Evolutionary conservation across 345 rosid genomes (phyloP).

Genomic region (Punica granatum): DNA sequence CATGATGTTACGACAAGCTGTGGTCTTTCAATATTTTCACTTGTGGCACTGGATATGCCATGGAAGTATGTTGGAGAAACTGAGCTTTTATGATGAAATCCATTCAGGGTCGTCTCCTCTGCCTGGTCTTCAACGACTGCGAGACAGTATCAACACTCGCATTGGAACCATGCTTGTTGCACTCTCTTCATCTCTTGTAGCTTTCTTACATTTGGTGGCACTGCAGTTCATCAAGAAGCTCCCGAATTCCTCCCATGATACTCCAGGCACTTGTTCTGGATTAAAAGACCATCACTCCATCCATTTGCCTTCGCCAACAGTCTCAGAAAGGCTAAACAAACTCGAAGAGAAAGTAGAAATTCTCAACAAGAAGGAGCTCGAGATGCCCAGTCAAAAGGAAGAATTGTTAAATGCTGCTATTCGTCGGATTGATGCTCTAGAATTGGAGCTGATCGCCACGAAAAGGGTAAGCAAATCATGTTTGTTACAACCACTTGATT

Average conservation of each 20-base stretch:
- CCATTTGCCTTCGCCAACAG: constrained; percentile 8
- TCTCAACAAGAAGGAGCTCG: constrained; percentile 25
- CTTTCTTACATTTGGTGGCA: constrained; percentile 25
- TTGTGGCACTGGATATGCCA: not conserved
- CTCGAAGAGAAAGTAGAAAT: constrained; percentile 37
- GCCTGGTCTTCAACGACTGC: constrained; percentile 13
- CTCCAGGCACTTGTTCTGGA: constrained; percentile 9
- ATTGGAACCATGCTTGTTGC: constrained; percentile 30
- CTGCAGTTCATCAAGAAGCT: constrained; percentile 25
- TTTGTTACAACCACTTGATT: not conserved
- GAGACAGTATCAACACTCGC: constrained; percentile 23
- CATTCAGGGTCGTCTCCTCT: constrained; percentile 30
- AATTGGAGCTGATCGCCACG: constrained; percentile 38
- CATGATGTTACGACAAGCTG: not conserved
- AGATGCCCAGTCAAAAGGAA: constrained; percentile 32
- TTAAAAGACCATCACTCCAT: not conserved
- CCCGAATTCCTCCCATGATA: constrained; percentile 2
- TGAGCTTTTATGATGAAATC: not conserved
- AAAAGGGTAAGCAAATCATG: constrained; percentile 27
- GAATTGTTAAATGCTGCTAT: constrained; percentile 35
- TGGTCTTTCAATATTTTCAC: not conserved
- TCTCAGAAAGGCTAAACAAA: constrained; percentile 23
- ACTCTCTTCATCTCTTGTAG: constrained; percentile 24
- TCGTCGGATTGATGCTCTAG: constrained; percentile 33
- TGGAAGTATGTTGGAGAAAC: not conserved